Conservation (phyloP, 768 basidiomycete genomes). For the Suillus clintonianus region DNA sequence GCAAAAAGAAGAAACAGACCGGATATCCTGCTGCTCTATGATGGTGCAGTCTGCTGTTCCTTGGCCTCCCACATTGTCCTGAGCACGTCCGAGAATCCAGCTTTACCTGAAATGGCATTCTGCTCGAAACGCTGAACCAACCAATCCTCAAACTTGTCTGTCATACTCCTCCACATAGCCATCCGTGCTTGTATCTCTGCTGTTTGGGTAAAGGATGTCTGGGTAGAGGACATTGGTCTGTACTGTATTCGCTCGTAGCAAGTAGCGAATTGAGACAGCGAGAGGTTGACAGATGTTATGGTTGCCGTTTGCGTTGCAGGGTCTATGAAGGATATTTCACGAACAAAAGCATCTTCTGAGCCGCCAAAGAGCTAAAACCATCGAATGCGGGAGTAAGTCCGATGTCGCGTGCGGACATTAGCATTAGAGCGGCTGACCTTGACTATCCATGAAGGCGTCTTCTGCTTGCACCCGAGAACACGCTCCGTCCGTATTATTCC, state of each 20-base stretch:
- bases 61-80: slow-evolving; percentile 76
- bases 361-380: slow-evolving; percentile 77
- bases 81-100: slow-evolving; percentile 89
- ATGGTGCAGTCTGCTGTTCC: slow-evolving; percentile 44
- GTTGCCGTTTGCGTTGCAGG: slow-evolving; percentile 78
- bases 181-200: slow-evolving; percentile 87
- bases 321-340: slow-evolving; percentile 93
- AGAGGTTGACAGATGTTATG: slow-evolving; percentile 91
- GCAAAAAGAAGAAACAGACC: slow-evolving; percentile 10
- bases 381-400: not conserved
- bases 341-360: slow-evolving; percentile 91
- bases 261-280: slow-evolving; percentile 91
- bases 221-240: slow-evolving; percentile 59
- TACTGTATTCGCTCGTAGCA: slow-evolving; percentile 92
- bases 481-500: slow-evolving; percentile 93
- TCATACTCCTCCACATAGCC: slow-evolving; percentile 77
- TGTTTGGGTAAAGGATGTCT: slow-evolving; percentile 84
- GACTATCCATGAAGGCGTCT: slow-evolving; percentile 88
- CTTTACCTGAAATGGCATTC: slow-evolving; percentile 87
- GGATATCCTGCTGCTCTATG: slow-evolving; percentile 19
- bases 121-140: slow-evolving; percentile 88
- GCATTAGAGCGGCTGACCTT: slow-evolving; percentile 59
- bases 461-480: slow-evolving; percentile 89
- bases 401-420: slow-evolving; percentile 10
- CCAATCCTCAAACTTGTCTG: slow-evolving; percentile 83